phyloP scores from a whole-genome alignment of 768 basidiomycete genomes.

The Suillus lakei region DNA sequence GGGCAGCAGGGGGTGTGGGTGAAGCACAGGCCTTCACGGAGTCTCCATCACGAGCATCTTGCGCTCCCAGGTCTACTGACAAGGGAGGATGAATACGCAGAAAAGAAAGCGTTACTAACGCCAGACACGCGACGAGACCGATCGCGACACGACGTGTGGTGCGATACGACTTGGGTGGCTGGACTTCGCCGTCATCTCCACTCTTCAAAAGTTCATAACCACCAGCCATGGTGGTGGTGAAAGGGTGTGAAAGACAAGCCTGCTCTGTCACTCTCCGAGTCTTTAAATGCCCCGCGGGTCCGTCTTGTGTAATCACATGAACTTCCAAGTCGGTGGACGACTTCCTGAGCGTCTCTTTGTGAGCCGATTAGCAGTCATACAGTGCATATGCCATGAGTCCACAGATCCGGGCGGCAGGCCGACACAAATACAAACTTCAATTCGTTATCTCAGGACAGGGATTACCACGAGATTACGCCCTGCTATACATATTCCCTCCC shows the following conservation, averaged over 20 bases:
- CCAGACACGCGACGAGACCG: constrained; percentile 16
- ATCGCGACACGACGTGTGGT: constrained; percentile 19
- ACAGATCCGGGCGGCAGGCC: neutral
- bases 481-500: constrained; percentile 16
- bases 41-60: constrained; percentile 8
- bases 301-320: neutral
- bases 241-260: neutral
- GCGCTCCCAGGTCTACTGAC: neutral
- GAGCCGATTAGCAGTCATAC: neutral
- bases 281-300: neutral
- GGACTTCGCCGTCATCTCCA: neutral
- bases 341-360: neutral
- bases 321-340: neutral
- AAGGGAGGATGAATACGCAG: constrained; percentile 12
- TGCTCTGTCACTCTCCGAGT: neutral
- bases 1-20: constrained; percentile 35
- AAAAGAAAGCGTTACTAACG: constrained; percentile 17
- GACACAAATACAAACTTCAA: neutral
- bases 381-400: neutral
- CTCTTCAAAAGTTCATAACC: constrained; percentile 24
- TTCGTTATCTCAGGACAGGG: neutral
- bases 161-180: constrained; percentile 8
- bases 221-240: constrained; percentile 20
- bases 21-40: constrained; percentile 40
- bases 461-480: neutral